Percentiles rank a stretch among this genome's conserved stretches.
Conservation (phyloP, 805 yeast species). For the Vanderwaltozyma yarrowii region DNA sequence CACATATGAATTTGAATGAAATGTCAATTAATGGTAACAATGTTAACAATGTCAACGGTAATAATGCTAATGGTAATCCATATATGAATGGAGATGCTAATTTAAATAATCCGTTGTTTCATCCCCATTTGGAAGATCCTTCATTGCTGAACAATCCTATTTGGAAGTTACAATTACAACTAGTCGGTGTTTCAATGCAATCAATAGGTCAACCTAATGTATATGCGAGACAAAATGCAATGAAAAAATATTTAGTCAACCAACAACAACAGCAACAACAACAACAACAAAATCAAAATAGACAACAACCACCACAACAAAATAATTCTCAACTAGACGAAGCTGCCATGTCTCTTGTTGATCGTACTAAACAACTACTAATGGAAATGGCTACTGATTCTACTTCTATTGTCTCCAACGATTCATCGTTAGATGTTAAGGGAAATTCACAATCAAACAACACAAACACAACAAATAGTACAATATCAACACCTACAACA, state of each 20-base stretch:
- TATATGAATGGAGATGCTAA: slow-evolving; percentile 8
- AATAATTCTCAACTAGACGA: slow-evolving; percentile 15
- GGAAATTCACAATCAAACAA: slow-evolving; percentile 1
- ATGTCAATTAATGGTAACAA: slow-evolving; percentile 2
- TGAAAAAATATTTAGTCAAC: slow-evolving; percentile 25
- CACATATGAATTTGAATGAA: slow-evolving; percentile 1
- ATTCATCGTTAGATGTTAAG: neutral
- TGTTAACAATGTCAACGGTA: slow-evolving; percentile 1
- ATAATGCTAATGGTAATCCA: slow-evolving; percentile 1
- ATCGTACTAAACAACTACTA: slow-evolving; percentile 24
- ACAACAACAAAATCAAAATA: too few species aligned
- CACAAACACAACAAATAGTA: slow-evolving; percentile 14
- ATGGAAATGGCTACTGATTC: slow-evolving; percentile 24
- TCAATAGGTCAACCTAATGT: slow-evolving; percentile 29
- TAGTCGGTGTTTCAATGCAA: slow-evolving; percentile 26
- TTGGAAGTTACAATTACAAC: slow-evolving; percentile 29
- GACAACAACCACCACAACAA: slow-evolving; percentile 5
- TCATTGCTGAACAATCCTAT: slow-evolving; percentile 24
- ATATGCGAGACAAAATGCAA: slow-evolving; percentile 30
- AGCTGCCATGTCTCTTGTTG: slow-evolving; percentile 25
- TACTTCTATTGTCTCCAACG: neutral
- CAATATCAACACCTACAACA: slow-evolving; percentile 26
- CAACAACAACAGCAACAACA: slow-evolving; percentile 15
- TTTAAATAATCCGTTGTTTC: slow-evolving; percentile 26
- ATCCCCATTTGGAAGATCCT: slow-evolving; percentile 28